Evolutionary conservation across 1,139 yeast species (phyloP).

Genomic region (Hyphopichia khmerensis): DNA sequence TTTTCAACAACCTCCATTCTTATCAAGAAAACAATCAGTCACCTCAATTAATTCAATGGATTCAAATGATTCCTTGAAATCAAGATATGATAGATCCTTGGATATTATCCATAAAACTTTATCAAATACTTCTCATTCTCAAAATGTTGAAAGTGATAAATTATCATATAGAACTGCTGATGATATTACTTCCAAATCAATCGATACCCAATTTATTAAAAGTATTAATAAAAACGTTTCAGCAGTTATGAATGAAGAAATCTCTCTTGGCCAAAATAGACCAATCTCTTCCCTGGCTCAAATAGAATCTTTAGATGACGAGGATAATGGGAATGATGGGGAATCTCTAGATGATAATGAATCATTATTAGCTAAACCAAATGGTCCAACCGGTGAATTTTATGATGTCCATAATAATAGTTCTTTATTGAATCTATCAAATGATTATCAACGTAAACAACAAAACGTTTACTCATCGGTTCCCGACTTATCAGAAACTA

Average conservation of each 20-base stretch:
- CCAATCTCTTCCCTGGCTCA: conserved; percentile 34
- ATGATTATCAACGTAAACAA: conserved; percentile 6
- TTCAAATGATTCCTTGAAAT: conserved; percentile 20
- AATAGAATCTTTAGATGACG: conserved; percentile 11
- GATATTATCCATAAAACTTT: conserved; percentile 29
- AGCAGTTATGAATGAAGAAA: conserved; percentile 6
- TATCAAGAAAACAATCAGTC: conserved; percentile 10
- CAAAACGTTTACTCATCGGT: conserved; percentile 18
- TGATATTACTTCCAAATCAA: conserved; percentile 1
- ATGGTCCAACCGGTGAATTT: conserved; percentile 2
- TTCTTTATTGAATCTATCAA: conserved; percentile 3
- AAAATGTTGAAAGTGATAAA: no score
- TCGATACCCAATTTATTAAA: conserved; percentile 8
- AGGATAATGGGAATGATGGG: neutral
- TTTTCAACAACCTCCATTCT: conserved; percentile 8
- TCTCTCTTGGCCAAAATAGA: conserved; percentile 13
- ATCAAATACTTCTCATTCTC: conserved; percentile 13
- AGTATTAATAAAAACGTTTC: conserved; percentile 12
- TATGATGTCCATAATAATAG: conserved; percentile 6
- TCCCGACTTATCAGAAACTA: conserved; percentile 22
- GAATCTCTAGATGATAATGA: neutral
- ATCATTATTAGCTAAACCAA: neutral
- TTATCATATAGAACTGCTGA: neutral
- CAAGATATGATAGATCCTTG: conserved; percentile 23
- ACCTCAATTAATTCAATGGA: conserved; percentile 12